Evolutionary conservation across 1,139 yeast species (phyloP).

Genomic region (Diutina pseudorugosa): DNA sequence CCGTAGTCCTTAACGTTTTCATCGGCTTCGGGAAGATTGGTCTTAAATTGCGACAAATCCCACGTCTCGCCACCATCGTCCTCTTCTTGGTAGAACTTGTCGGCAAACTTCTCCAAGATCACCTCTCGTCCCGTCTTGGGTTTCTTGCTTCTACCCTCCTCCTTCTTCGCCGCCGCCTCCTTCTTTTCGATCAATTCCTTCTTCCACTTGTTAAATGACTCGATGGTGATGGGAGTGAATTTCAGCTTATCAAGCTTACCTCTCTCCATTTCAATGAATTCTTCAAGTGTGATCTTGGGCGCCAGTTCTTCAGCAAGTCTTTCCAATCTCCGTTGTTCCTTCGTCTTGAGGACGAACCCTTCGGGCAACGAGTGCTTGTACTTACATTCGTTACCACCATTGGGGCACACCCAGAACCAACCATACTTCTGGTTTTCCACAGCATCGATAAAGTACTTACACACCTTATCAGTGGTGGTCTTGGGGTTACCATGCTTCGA

Average conservation of each 20-base stretch:
- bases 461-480: constrained; percentile 90
- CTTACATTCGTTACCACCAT: constrained; percentile 86
- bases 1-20: constrained; percentile 46
- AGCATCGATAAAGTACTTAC: constrained; percentile 91
- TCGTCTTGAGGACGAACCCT: constrained; percentile 92
- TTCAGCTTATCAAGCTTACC: constrained; percentile 64
- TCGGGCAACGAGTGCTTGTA: constrained; percentile 96
- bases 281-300: constrained; percentile 90
- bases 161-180: constrained; percentile 38
- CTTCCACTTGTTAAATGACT: constrained; percentile 82
- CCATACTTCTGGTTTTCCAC: constrained; percentile 97
- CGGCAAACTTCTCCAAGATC: constrained; percentile 61
- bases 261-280: constrained; percentile 90
- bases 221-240: constrained; percentile 81
- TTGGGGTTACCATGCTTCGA: constrained; percentile 92
- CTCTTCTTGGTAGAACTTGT: constrained; percentile 43
- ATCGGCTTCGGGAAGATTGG: constrained; percentile 24
- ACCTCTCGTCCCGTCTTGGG: constrained; percentile 71
- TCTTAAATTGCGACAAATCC: constrained; percentile 58
- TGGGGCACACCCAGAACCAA: constrained; percentile 98
- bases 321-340: constrained; percentile 87
- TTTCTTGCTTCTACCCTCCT: constrained; percentile 44
- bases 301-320: constrained; percentile 74
- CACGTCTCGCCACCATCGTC: constrained; percentile 42
- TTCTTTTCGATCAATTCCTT: constrained; percentile 35